Evolutionary conservation across 2,329 filamentous ascomycete genomes (phyloP), one percentile per base, ranked within the genome.

Genomic region (Epichloe amarillans): DNA sequence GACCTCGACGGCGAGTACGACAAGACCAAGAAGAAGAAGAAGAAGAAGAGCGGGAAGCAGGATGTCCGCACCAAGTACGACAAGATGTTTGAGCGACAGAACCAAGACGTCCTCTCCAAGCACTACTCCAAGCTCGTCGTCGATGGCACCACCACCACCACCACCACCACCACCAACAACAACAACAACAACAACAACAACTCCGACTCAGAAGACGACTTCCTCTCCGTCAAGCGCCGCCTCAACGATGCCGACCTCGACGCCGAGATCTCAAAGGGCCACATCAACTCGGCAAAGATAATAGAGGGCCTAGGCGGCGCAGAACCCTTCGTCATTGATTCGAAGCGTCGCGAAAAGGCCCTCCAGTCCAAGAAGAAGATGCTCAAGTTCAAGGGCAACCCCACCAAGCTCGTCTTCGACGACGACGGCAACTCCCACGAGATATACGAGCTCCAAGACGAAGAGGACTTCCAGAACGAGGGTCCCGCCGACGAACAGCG

Each of bases 51-150:
- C 64, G 81, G 83, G 68, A 83, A 86, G 69, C 73, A 76, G 11
- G 79, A 82, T 59, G 87, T 95, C 17, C 80, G 89, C 54, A 98
- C 94, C 35, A 97, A 95, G 67, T 94, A 95, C 65, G 89, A 98
- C 67, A 84, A 88, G 59, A 97, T 98, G 93, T 96, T 97, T 67
- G 91, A 96, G 72, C 79, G 93, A 54, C 86, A 85, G 59, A 98
- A 98, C 68, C 91, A 97, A 68, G 90, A 96, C 63, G 86, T 98
- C 35, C 70, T 98, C 56, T 90, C 91, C n/a, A 82, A 84, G 51
- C 93, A 98, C 69, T 97, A 96, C 72, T 80, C 82, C 53, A 95
- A 91, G 62, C 77, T 98, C 55, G 82, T 97, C 53, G 75, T 75
- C 5, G 65, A 74, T 52, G 77, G 73, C 15, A 79, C 79, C 50